Conservation (phyloP, 306 rosid genomes). For the Rosa persica region DNA sequence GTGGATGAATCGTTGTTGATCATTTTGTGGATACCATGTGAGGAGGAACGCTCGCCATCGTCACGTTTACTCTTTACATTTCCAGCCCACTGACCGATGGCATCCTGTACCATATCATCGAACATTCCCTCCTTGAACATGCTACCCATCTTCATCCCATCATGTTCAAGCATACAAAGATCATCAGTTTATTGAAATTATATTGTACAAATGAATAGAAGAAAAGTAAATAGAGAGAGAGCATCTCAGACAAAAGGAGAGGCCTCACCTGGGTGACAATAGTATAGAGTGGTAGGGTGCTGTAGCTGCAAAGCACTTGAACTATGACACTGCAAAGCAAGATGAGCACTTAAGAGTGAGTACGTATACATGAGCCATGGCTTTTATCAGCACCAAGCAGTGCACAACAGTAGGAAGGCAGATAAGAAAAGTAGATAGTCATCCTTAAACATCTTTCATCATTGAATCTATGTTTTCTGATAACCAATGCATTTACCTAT, state of each 20-base stretch:
- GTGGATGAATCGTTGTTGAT: constrained; percentile 31
- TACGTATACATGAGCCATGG: not conserved
- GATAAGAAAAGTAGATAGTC: not conserved
- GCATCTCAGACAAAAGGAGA: not conserved
- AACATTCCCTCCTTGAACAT: constrained; percentile 39
- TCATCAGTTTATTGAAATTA: not conserved
- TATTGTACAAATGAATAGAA: not conserved
- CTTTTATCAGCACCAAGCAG: not conserved
- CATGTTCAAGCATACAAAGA: not conserved
- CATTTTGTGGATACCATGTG: constrained; percentile 21
- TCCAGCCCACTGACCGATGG: not conserved
- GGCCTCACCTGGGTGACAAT: constrained; percentile 73
- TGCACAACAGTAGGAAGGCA: not conserved
- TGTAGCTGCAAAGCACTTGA: constrained; percentile 93
- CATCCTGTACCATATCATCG: not conserved
- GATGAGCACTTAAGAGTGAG: not conserved
- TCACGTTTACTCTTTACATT: not conserved
- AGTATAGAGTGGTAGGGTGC: constrained; percentile 77
- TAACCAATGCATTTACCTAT: not conserved
- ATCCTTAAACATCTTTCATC: not conserved
- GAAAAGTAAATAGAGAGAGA: not conserved
- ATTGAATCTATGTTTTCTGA: not conserved
- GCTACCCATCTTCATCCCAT: constrained; percentile 66
- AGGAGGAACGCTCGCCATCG: not conserved
- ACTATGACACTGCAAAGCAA: constrained; percentile 57